Evolutionary conservation across 2,329 filamentous ascomycete species (phyloP), one percentile per base, ranked within the genome.

Genomic region (Pyricularia sp.): DNA sequence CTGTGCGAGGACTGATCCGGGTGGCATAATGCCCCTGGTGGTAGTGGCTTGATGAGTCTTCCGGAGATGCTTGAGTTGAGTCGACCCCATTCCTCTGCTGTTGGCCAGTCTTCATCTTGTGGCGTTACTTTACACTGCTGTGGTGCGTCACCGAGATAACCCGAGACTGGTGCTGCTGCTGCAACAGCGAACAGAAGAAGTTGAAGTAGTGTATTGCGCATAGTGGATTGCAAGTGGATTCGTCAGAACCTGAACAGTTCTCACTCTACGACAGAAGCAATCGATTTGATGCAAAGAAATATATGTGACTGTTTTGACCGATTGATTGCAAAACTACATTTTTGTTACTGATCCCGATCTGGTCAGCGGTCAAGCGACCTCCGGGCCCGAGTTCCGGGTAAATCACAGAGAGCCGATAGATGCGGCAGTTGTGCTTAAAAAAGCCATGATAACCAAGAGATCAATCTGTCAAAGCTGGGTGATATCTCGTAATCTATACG

Each of bases 1-100:
- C 65, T 36, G 36, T 68, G 58, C 36, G 17, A n/a, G 17, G 61
- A 33, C 61, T 68, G 67, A 5, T 65, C 31, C 26, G 55, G 20
- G 28, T 68, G 67, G 61, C 67, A 68, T 50, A 59, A 50, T 25
- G 66, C 66, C 20, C 66, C 66, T 9, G 66, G 66, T 23, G 66
- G 50, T 7, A 31, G 14, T 23, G 66, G 33, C 28, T 30, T 17
- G 36, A 67, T 61, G 26, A 67, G 66, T 6, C 66, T 28, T 1
- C 66, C 66, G 17, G 66, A 67, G 2, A 67, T 11, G 3, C 28
- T 61, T 6, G 33, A 20, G 42, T 67, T 67, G 50, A 67, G 66
- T 23, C n/a, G 17, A 23, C 20, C 26, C 66, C 66, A 67, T 26
- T 61, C 4, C 26, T 61, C 66, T 12, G 50, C 26, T 1, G 14